Conservation (phyloP, 352 stramenopile genomes). For the Pilasporangium apinafurcum region DNA sequence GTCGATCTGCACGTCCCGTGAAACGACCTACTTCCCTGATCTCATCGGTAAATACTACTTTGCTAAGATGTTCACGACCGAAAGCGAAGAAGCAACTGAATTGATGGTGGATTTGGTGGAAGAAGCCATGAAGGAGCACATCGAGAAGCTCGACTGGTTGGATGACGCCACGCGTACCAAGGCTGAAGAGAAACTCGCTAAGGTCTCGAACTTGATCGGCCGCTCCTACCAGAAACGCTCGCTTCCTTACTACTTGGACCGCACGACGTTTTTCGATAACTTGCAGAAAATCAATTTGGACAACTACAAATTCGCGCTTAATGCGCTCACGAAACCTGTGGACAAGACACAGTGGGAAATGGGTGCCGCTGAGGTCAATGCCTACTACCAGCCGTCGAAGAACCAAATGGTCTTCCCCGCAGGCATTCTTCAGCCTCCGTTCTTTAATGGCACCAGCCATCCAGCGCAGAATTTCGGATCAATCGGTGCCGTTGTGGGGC, state of each 20-base stretch:
- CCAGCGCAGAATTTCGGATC: slow-evolving; percentile 88
- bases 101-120: slow-evolving; percentile 81
- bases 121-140: slow-evolving; percentile 59
- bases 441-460: slow-evolving; percentile 78
- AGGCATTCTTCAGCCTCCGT: slow-evolving; percentile 89
- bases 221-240: slow-evolving; percentile 27
- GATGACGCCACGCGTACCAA: slow-evolving; percentile 65
- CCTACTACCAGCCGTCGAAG: slow-evolving; percentile 50
- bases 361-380: slow-evolving; percentile 89
- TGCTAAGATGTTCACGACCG: slow-evolving; percentile 60
- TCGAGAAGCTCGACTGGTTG: slow-evolving; percentile 88
- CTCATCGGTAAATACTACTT: slow-evolving; percentile 78
- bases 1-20: slow-evolving; percentile 44
- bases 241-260: slow-evolving; percentile 15
- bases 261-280: slow-evolving; percentile 45
- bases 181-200: slow-evolving; percentile 79
- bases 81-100: slow-evolving; percentile 56
- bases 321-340: slow-evolving; percentile 29
- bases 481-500: slow-evolving; percentile 88
- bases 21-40: slow-evolving; percentile 24
- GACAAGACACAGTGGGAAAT: slow-evolving; percentile 78
- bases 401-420: slow-evolving; percentile 93
- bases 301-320: slow-evolving; percentile 13
- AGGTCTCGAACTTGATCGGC: slow-evolving; percentile 24
- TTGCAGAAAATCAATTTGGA: slow-evolving; percentile 23